These are phyloP conservation scores for Purshia tridentata DNA, from an alignment of 306 rosid genomes.

Conservation along the genomic window DNA sequence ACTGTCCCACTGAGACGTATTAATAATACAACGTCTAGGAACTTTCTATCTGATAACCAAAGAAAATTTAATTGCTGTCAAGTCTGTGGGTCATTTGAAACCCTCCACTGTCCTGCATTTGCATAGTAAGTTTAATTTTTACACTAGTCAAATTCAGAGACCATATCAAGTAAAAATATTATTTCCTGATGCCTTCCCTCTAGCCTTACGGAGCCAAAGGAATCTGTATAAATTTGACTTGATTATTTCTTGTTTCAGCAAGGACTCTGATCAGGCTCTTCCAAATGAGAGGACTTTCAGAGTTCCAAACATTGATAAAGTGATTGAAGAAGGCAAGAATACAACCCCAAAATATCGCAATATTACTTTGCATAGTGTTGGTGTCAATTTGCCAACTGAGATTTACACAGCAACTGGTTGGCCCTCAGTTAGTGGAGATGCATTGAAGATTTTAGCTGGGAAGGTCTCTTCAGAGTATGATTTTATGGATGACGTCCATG, in stretches of 20 bases:
- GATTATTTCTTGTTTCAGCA: constrained; percentile 50
- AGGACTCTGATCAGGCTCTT: constrained; percentile 50
- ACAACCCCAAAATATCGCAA: constrained; percentile 60
- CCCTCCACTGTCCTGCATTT: neutral
- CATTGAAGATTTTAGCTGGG: constrained; percentile 81
- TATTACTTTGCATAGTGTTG: constrained; percentile 51
- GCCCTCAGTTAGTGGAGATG: constrained; percentile 86
- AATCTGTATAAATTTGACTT: constrained; percentile 4
- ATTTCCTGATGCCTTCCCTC: neutral
- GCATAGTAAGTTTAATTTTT: neutral
- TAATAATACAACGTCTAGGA: neutral
- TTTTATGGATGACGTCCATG: constrained; percentile 40
- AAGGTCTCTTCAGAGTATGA: constrained; percentile 80
- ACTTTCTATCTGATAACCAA: neutral
- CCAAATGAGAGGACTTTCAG: constrained; percentile 64
- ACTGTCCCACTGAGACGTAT: neutral
- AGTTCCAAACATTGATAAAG: constrained; percentile 68
- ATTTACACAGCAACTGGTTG: constrained; percentile 87
- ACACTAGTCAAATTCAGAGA: neutral
- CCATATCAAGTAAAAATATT: neutral
- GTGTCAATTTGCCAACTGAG: constrained; percentile 49
- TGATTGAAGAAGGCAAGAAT: constrained; percentile 78
- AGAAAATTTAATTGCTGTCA: neutral
- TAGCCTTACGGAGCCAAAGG: neutral
- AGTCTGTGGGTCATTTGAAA: neutral